Percentiles rank a stretch among this genome's conserved stretches.
Evolutionary conservation across 1,139 yeast species (phyloP).

Genomic region (Casaregolazyma lundiana): DNA sequence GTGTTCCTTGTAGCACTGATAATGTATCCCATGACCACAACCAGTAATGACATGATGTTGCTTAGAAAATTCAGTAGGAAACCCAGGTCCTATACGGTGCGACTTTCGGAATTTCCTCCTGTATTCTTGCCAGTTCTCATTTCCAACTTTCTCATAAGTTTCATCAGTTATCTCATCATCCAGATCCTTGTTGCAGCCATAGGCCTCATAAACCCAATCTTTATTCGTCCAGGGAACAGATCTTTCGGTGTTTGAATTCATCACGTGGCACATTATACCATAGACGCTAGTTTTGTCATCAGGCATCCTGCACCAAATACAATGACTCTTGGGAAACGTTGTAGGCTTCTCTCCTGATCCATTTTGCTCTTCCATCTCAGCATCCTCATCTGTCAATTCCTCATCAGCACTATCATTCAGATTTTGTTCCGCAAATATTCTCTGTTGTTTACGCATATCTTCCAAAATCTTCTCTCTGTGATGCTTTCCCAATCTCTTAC

Average conservation of each 20-base stretch:
- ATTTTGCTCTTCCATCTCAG: conserved; percentile 27
- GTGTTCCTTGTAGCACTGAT: conserved; percentile 66
- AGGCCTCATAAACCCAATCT: conserved; percentile 65
- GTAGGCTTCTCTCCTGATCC: conserved; percentile 43
- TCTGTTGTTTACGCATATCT: conserved; percentile 63
- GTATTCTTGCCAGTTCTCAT: conserved; percentile 40
- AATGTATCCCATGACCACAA: conserved; percentile 95
- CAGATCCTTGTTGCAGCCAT: conserved; percentile 50
- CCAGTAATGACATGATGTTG: conserved; percentile 59
- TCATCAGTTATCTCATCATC: conserved; percentile 37
- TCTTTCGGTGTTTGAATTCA: conserved; percentile 58
- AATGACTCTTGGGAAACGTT: conserved; percentile 74
- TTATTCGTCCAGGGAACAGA: conserved; percentile 57
- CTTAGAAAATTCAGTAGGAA: conserved; percentile 39
- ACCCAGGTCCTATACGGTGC: conserved; percentile 67
- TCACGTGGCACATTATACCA: conserved; percentile 64
- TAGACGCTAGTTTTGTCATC: conserved; percentile 64
- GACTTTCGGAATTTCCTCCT: conserved; percentile 34
- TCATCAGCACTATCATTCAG: conserved; percentile 31
- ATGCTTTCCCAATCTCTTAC: conserved; percentile 64
- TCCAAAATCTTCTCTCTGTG: conserved; percentile 71
- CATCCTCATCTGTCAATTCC: conserved; percentile 24
- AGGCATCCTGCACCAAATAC: conserved; percentile 87
- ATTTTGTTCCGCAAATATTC: conserved; percentile 55
- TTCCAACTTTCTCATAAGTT: conserved; percentile 31